Evolutionary conservation across 805 yeast genomes (phyloP), one percentile per base, ranked within the genome.

Genomic region (Candida coleopterorum): DNA sequence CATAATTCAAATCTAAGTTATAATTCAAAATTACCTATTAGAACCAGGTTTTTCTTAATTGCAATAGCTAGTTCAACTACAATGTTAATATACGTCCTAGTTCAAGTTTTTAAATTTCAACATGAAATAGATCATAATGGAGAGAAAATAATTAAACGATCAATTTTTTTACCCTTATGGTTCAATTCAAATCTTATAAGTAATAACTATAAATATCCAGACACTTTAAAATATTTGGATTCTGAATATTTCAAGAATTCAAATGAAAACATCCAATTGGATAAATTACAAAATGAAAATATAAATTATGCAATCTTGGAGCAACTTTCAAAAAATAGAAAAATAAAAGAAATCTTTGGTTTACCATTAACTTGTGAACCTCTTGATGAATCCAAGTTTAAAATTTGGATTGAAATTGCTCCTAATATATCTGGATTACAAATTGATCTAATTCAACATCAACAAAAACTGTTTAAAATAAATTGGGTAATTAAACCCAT

Each of bases 401-500:
- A 47, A 6, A 50, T 62, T 2, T 62, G 68, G 68, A 36, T 61
- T 9, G 61, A 62, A 38, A 45, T 53, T 12, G 41, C 45, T 31
- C 56, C 64, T 5, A 50, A 60, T 3, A 37, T 64, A 1, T 58
- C 62, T 6, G 70, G 70, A 0, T 32, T 57, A 11, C 42, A 44
- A 26, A 33, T 62, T 9, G 39, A 43, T 18, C 23, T 25, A 11
- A 17, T 10, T 1, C 10, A 32, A 14, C 12, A 22, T 22, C 7
- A n/a, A 23, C 14, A 23, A 15, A 10, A 15, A 10, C 9, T 10
- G 8, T 22, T 11, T 49, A 2, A 18, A 15, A 29, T 47, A 16
- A 24, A 24, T 1, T 63, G 70, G 70, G 26, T 34, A 9, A 45
- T 63, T 16, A 55, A 55, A 36, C 60, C 53, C 34, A 39, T 62